These are phyloP conservation scores for Botrytis cinerea DNA, from an alignment of 2,329 filamentous ascomycete species.

Conservation along the genomic window DNA sequence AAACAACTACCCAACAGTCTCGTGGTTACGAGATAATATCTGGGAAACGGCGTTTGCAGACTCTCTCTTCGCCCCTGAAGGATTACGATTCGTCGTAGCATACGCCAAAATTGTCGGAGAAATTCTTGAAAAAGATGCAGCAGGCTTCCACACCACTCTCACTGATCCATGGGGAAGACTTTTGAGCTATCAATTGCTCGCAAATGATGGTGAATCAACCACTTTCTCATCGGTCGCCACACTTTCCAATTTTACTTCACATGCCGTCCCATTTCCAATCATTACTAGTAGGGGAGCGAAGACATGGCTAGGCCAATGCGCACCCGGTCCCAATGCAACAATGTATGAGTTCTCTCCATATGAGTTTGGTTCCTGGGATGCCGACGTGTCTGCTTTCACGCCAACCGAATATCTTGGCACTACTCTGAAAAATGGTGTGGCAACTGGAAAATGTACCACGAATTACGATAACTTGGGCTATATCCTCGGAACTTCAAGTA, in stretches of 20 bases:
- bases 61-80: constrained; percentile 44
- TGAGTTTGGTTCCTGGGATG: constrained; percentile 67
- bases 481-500: constrained; percentile 48
- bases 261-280: constrained; percentile 48
- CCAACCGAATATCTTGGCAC: constrained; percentile 62
- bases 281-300: constrained; percentile 47
- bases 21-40: constrained; percentile 43
- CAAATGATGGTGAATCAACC: constrained; percentile 24
- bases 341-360: constrained; percentile 67
- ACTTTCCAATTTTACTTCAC: constrained; percentile 45
- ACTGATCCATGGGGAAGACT: constrained; percentile 35
- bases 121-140: constrained; percentile 38
- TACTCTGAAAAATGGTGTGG: constrained; percentile 53
- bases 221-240: constrained; percentile 37
- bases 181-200: constrained; percentile 33
- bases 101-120: constrained; percentile 30
- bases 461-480: constrained; percentile 53
- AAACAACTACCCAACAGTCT: constrained; percentile 50
- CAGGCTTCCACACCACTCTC: constrained; percentile 35
- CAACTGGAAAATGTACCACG: constrained; percentile 46
- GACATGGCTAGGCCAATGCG: constrained; percentile 44
- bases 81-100: constrained; percentile 40
- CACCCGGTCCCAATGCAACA: constrained; percentile 52
- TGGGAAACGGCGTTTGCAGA: constrained; percentile 47
- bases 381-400: constrained; percentile 59